Evolutionary conservation across 192 early-diverging fungal species (phyloP).

Genomic region (Coemansia sp.): DNA sequence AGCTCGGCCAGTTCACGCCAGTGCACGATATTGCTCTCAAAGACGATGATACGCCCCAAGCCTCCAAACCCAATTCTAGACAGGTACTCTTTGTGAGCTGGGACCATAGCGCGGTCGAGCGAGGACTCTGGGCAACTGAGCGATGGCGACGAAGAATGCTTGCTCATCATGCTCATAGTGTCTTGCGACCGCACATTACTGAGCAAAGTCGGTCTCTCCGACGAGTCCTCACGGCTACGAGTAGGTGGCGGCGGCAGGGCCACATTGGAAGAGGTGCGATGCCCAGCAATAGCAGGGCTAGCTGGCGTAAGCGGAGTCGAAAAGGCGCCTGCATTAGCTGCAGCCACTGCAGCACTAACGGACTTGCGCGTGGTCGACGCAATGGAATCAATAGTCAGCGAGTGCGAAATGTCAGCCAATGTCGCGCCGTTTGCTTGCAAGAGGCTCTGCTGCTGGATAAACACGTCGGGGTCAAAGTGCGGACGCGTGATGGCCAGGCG

Average conservation of each 20-base stretch:
- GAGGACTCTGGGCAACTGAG: conserved; percentile 24
- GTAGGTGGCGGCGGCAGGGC: conserved; percentile 14
- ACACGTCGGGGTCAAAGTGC: conserved; percentile 56
- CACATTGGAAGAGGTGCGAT: conserved; percentile 33
- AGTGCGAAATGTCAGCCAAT: conserved; percentile 29
- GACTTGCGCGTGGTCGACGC: conserved; percentile 49
- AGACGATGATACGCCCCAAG: conserved; percentile 40
- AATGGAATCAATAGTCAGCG: conserved; percentile 43
- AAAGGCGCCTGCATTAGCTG: not conserved
- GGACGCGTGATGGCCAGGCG: conserved; percentile 53
- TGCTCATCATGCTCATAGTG: conserved; percentile 51
- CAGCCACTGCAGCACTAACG: conserved; percentile 14
- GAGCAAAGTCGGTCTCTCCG: conserved; percentile 12
- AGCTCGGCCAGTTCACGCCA: conserved; percentile 54
- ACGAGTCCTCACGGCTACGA: conserved; percentile 44
- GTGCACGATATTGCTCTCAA: conserved; percentile 40
- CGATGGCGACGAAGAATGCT: conserved; percentile 46
- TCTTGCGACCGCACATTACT: conserved; percentile 39
- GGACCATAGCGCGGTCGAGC: conserved; percentile 54
- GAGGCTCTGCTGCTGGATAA: conserved; percentile 49
- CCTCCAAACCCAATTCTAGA: conserved; percentile 50
- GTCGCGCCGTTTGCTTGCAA: conserved; percentile 16
- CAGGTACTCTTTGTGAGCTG: conserved; percentile 50
- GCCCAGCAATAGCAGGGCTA: conserved; percentile 14
- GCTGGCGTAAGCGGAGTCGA: not conserved